Evolutionary conservation across 306 rosid species (phyloP).

Genomic region (Vicia villosa): DNA sequence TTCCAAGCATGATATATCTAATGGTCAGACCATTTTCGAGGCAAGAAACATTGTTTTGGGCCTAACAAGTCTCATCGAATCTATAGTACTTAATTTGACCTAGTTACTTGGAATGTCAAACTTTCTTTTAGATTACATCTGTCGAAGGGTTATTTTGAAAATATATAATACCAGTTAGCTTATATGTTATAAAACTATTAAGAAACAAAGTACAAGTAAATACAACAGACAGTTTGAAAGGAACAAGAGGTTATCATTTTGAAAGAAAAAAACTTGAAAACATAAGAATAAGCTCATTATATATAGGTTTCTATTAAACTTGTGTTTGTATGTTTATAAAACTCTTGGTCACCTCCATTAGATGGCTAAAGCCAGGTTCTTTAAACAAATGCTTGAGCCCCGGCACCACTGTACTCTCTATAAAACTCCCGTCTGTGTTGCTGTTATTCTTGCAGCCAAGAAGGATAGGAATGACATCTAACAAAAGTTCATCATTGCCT

Average conservation of each 20-base stretch:
- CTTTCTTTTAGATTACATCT: conserved; percentile 14
- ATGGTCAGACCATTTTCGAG: conserved; percentile 27
- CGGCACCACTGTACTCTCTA: conserved; percentile 40
- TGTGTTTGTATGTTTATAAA: conserved; percentile 12
- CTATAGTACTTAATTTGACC: conserved; percentile 17
- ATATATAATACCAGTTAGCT: conserved; percentile 18
- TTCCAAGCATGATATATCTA: conserved; percentile 30
- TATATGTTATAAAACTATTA: conserved; percentile 1
- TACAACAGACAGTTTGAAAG: conserved; percentile 19
- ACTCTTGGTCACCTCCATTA: conserved; percentile 77
- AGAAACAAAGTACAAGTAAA: background rate
- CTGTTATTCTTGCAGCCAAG: conserved; percentile 67
- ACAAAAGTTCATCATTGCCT: conserved; percentile 69
- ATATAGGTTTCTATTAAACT: conserved; percentile 21
- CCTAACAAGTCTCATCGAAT: background rate
- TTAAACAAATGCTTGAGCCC: conserved; percentile 56
- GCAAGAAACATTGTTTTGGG: conserved; percentile 7
- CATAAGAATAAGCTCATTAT: conserved; percentile 14
- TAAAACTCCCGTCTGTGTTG: conserved; percentile 47
- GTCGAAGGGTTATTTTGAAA: conserved; percentile 24
- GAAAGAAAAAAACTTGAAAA: background rate
- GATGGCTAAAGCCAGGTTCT: conserved; percentile 80
- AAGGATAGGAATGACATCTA: conserved; percentile 63
- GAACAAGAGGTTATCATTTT: background rate
- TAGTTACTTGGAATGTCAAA: background rate